A percentile compares a stretch with the other conserved stretches of the same genome.
phyloP scores from a whole-genome alignment of 345 rosid genomes.

The Eucalyptus victrix region DNA sequence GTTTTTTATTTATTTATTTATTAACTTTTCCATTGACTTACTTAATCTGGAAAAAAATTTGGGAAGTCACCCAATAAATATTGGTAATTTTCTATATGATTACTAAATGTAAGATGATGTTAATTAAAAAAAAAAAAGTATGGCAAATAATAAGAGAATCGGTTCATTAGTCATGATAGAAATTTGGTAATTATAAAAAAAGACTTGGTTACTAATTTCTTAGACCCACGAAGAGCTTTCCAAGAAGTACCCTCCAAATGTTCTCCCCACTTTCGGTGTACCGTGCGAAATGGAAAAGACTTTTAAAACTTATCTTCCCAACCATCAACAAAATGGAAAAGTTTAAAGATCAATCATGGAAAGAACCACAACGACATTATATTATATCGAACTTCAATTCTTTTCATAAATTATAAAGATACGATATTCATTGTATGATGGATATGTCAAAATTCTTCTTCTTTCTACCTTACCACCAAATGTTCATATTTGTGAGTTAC shows the following conservation, averaged over 20 bases:
- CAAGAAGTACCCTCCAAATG: background rate
- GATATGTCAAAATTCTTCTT: background rate
- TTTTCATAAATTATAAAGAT: no score
- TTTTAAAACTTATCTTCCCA: background rate
- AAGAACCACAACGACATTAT: no score
- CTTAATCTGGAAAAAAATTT: no score
- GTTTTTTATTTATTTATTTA: no score
- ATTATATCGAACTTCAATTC: no score
- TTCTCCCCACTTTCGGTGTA: background rate
- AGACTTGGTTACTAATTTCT: background rate
- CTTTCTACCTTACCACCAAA: background rate
- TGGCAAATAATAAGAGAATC: background rate
- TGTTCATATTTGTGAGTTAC: background rate
- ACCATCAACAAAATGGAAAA: background rate
- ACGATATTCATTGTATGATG: accelerated
- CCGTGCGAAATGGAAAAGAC: background rate
- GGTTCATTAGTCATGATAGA: background rate
- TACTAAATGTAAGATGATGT: no score
- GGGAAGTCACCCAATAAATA: no score
- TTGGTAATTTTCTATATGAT: no score
- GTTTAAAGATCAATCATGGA: background rate
- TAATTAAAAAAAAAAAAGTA: no score
- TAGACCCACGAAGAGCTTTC: background rate
- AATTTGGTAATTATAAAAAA: background rate
- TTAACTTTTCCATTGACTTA: no score